Evolutionary conservation across 2,329 filamentous ascomycete species (phyloP).

Genomic region (Colletotrichum liriopes): DNA sequence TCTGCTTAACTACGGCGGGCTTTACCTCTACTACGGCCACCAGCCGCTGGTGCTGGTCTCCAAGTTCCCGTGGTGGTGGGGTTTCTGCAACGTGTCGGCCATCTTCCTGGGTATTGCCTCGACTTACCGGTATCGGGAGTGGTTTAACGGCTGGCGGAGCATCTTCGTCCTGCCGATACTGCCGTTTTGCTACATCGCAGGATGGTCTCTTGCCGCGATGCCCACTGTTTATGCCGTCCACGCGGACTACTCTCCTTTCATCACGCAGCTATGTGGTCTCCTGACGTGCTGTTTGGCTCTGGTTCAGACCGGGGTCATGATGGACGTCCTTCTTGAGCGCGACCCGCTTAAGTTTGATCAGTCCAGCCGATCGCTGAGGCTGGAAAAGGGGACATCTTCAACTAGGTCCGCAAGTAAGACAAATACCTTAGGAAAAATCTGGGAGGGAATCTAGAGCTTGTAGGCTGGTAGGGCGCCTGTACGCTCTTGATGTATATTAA

Average conservation of each 20-base stretch:
- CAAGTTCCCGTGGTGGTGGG: conserved; percentile 26
- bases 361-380: background rate
- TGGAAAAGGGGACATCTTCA: background rate
- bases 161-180: background rate
- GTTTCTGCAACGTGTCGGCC: conserved; percentile 31
- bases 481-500: background rate
- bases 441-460: background rate
- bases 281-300: conserved; percentile 19
- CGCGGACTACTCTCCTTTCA: background rate
- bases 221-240: conserved; percentile 24
- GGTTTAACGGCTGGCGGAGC: conserved; percentile 22
- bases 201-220: background rate
- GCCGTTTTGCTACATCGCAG: conserved; percentile 12
- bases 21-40: conserved; percentile 28
- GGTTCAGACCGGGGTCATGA: conserved; percentile 5
- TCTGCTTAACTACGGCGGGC: conserved; percentile 20
- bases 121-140: conserved; percentile 18
- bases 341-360: background rate
- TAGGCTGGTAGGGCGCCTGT: too few relatives aligned
- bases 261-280: conserved; percentile 4
- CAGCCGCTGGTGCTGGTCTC: conserved; percentile 19
- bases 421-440: background rate
- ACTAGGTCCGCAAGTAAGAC: background rate
- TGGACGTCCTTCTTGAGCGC: conserved; percentile 2
- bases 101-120: conserved; percentile 17